Evolutionary conservation across 2,329 filamentous ascomycete species (phyloP).

Genomic region (Fusarium coffeatum): DNA sequence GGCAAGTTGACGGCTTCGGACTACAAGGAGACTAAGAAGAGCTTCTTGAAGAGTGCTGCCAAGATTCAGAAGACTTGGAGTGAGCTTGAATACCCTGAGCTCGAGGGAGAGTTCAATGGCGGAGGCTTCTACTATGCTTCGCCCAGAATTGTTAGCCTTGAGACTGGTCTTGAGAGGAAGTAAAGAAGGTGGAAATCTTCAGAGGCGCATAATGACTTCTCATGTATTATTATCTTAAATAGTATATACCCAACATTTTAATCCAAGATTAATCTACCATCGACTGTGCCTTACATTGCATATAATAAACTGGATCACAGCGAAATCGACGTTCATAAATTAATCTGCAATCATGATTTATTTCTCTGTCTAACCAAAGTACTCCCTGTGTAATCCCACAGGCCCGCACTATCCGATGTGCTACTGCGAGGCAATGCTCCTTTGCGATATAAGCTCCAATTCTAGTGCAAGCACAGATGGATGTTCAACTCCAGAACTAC

Average conservation of each 20-base stretch:
- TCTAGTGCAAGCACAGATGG: background rate
- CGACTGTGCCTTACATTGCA: no score
- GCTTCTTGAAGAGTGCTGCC: conserved; percentile 52
- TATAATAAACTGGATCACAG: no score
- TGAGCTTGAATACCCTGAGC: conserved; percentile 43
- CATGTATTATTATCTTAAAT: no score
- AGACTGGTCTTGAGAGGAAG: background rate
- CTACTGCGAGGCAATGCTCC: fast-evolving
- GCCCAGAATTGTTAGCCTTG: background rate
- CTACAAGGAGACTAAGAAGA: conserved; percentile 47
- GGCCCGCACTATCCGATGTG: fast-evolving
- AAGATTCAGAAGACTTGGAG: conserved; percentile 47
- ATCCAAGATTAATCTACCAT: no score
- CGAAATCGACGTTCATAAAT: no score
- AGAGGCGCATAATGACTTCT: no score
- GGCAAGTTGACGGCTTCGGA: conserved; percentile 50
- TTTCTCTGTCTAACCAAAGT: no score
- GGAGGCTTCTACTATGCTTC: conserved; percentile 10
- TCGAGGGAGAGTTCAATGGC: conserved; percentile 42
- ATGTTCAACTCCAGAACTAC: background rate
- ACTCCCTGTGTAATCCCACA: no score
- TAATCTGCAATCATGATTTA: no score
- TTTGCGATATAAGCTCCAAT: fast-evolving
- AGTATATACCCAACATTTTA: no score
- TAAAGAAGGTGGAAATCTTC: no score